Conservation (phyloP, 139 green algal species). For the Asterochloris erici region DNA sequence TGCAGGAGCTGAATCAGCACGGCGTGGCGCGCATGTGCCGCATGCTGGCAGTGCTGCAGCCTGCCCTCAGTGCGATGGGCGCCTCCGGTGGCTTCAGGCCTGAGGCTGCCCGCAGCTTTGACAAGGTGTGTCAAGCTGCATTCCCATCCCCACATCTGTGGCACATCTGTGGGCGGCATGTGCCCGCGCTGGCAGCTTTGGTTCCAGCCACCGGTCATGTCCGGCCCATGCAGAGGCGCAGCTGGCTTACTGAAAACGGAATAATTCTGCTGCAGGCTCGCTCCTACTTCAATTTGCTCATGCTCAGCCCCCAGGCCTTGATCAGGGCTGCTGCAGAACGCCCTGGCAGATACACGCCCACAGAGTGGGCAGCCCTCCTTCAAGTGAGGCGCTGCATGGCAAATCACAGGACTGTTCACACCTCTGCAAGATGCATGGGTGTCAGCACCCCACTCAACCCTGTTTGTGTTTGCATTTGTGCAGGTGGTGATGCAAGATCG, state of each 20-base stretch:
- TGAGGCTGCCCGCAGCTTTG: conserved; percentile 26
- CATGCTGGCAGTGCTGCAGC: conserved; percentile 55
- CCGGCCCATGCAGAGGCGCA: too few relatives aligned
- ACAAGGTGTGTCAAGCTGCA: conserved; percentile 16
- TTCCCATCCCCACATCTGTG: neutral
- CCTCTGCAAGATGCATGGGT: too few relatives aligned
- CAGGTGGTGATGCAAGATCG: too few relatives aligned
- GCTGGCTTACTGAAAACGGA: conserved; percentile 14
- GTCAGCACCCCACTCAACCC: too few relatives aligned
- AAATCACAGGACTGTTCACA: neutral
- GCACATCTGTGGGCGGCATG: too few relatives aligned
- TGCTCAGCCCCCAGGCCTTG: conserved; percentile 41
- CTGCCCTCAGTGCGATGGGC: conserved; percentile 29
- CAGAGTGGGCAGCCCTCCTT: conserved; percentile 61
- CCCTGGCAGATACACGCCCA: conserved; percentile 43
- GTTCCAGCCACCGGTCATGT: too few relatives aligned
- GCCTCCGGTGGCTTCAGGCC: conserved; percentile 10
- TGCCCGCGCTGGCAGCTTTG: too few relatives aligned
- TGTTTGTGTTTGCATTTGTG: too few relatives aligned
- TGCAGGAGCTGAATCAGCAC: conserved; percentile 49
- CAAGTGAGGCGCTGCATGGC: conserved; percentile 28
- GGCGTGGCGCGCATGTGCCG: conserved; percentile 62
- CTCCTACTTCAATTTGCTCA: conserved; percentile 49
- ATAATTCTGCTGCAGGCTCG: neutral
- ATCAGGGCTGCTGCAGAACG: conserved; percentile 38